Base-by-base conservation (phyloP, 2,329 filamentous ascomycete species). In the Dactylonectria macrodidyma region DNA sequence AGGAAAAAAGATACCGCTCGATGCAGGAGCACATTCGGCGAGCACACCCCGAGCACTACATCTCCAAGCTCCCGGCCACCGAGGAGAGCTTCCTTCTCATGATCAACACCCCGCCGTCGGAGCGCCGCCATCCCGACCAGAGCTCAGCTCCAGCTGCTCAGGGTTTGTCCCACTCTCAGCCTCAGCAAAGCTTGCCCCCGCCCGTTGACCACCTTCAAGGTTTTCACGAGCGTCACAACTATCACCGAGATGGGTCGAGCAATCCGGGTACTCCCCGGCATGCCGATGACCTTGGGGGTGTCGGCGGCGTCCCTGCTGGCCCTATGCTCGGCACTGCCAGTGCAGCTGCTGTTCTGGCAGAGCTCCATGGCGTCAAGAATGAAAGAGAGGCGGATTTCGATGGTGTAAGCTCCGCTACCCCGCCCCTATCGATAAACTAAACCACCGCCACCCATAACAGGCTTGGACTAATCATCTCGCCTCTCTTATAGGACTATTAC, bases 1-100 rank as follows among this genome's bases (percentile, higher is more conserved):
- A 97, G 94, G 94, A 97, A 86, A 97, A 97, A 84, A 90, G 94
- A 75, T 99, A 95, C 85, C 95, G 96, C 82, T 98, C 95, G 71
- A 98, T 99, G 94, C 96, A 98, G 84, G 96, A 99, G 88, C 96
- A 99, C 80, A 98, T 99, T 78, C 94, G 96, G 77, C 92, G 96
- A 82, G 95, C 96, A 74, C 96, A 99, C 81, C 95, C 95, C 69
- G 95, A 97, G 81, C 93, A 98, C 82, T 98, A 98, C 84, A 97
- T 99, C 76, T 92, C 96, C 57, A 98, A 98, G 89, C 92, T 98
- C 76, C 95, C 96, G 74, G 96, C 96, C 56, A 99, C 95, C 75
- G 95, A 98, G 83, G 95, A 98, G 84, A 98, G 95, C 90, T 98
- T 99, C 83, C 86, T 93, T 78, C 87, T 97, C 81, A 98, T 98